Conservation (phyloP, 2,329 filamentous ascomycete species). For the Pseudocercospora macadamiae region DNA sequence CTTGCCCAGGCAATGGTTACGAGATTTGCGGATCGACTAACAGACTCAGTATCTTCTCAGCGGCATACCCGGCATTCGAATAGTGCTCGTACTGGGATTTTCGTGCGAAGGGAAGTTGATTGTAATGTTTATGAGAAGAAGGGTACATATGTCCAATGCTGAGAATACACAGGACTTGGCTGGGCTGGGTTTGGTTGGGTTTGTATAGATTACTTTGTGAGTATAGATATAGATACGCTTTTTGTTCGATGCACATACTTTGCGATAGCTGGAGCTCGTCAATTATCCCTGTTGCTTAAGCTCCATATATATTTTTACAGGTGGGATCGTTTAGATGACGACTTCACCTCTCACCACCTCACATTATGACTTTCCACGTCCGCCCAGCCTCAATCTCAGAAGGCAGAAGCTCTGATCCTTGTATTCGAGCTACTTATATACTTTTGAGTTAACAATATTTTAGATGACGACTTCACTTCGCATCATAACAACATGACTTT, state of each 20-base stretch:
- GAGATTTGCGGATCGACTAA: slow-evolving; percentile 35
- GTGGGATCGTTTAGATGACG: too few species aligned
- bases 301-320: too few species aligned
- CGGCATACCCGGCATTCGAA: slow-evolving; percentile 14
- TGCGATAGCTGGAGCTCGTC: neutral
- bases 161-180: neutral
- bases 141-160: neutral
- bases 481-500: too few species aligned
- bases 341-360: too few species aligned
- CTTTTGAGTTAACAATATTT: too few species aligned
- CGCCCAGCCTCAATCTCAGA: too few species aligned
- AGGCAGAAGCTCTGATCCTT: too few species aligned
- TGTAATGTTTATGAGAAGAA: neutral
- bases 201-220: neutral
- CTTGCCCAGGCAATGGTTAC: slow-evolving; percentile 35
- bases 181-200: neutral
- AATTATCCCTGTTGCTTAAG: too few species aligned
- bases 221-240: too few species aligned
- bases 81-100: slow-evolving; percentile 7
- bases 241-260: neutral
- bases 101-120: neutral
- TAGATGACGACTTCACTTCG: too few species aligned
- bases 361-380: too few species aligned
- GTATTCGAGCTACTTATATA: too few species aligned
- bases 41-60: slow-evolving; percentile 33